Conservation (phyloP, 768 basidiomycete genomes). For the Suillus lakei region DNA sequence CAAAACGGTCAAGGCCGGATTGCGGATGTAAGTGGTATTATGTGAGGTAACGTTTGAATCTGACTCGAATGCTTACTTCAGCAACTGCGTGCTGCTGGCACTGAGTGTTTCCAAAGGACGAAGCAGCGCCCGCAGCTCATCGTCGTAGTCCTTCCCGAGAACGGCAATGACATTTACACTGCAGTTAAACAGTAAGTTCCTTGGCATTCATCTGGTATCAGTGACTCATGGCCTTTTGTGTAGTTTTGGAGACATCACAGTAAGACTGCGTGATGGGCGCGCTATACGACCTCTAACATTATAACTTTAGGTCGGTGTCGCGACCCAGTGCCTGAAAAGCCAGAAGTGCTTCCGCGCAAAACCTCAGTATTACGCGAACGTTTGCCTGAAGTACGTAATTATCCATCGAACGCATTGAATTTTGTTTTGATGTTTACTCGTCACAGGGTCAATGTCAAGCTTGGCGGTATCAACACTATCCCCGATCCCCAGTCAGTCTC, state of each 20-base stretch:
- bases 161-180: slow-evolving; percentile 75
- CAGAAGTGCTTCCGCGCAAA: slow-evolving; percentile 70
- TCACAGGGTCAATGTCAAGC: slow-evolving; percentile 77
- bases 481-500: slow-evolving; percentile 72
- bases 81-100: slow-evolving; percentile 58
- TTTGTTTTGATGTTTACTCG: slow-evolving; percentile 8
- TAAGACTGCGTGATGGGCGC: slow-evolving; percentile 29
- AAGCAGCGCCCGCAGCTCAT: slow-evolving; percentile 57
- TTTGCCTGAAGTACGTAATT: slow-evolving; percentile 69
- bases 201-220: slow-evolving; percentile 1
- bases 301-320: slow-evolving; percentile 61
- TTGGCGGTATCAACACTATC: slow-evolving; percentile 82
- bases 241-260: slow-evolving; percentile 75
- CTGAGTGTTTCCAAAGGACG: slow-evolving; percentile 45
- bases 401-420: neutral
- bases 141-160: slow-evolving; percentile 73
- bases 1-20: slow-evolving; percentile 63
- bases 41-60: neutral
- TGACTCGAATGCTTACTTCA: slow-evolving; percentile 21
- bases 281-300: neutral
- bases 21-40: slow-evolving; percentile 39
- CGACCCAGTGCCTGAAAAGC: slow-evolving; percentile 79
- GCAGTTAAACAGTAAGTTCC: slow-evolving; percentile 75
- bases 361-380: slow-evolving; percentile 81
- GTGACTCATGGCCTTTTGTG: slow-evolving; percentile 13